Percentiles rank a stretch among this genome's conserved stretches.
Evolutionary conservation across 2,329 filamentous ascomycete genomes (phyloP).

Genomic region (Penicillium vulpinum): DNA sequence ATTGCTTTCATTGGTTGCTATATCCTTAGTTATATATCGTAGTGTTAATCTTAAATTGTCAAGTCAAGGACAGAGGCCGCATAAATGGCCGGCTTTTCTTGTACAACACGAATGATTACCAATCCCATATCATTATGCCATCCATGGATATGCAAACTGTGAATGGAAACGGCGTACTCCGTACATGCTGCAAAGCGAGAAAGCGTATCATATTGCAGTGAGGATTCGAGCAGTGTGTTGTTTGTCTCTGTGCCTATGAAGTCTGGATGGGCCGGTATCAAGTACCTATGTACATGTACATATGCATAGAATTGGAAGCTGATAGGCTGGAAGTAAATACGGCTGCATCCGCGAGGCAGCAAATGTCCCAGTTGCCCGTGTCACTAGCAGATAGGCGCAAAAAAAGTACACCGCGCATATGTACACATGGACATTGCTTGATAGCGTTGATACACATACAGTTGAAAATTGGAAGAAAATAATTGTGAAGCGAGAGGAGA

Average conservation of each 20-base stretch:
- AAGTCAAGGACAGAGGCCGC: neutral
- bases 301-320: neutral
- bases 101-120: neutral
- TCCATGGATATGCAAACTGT: neutral
- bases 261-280: slow-evolving; percentile 2
- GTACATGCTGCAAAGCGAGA: neutral
- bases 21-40: neutral
- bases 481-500: slow-evolving; percentile 40
- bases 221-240: neutral
- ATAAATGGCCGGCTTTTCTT: no score
- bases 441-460: slow-evolving; percentile 6
- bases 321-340: neutral
- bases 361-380: neutral
- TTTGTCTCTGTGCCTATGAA: neutral
- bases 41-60: neutral
- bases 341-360: neutral
- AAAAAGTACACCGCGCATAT: neutral
- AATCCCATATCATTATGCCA: neutral
- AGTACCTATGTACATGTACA: no score
- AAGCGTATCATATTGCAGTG: slow-evolving; percentile 1
- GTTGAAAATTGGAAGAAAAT: neutral
- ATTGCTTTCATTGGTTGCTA: neutral
- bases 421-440: neutral
- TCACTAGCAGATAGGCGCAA: neutral
- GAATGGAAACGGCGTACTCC: neutral